Evolutionary conservation across 345 rosid genomes (phyloP), one percentile per base, ranked within the genome.

Genomic region (Citrus sinensis): DNA sequence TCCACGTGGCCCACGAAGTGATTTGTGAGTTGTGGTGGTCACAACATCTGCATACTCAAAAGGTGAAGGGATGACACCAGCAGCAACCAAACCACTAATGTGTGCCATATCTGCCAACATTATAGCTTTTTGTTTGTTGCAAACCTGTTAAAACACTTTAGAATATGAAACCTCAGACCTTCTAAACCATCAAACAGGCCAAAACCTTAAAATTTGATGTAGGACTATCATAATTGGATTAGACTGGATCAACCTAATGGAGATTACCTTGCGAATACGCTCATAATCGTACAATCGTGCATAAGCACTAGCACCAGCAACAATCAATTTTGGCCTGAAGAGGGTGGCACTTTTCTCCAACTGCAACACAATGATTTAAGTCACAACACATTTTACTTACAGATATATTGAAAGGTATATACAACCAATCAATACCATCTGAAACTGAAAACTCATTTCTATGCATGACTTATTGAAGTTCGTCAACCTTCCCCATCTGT

Each of bases 1-100:
- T 83, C 98, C 99, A 80, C 99, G 97, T 3, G 99, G 99, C 40
- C 99, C 99, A 29, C 98, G 99, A 81, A 94, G 98, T 29, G 98
- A 96, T 86, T 96, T 96, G 86, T 96, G 99, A 79, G 98, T 96
- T 73, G 99, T 96, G 80, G 99, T 96, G 34, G 99, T 96, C 32
- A 96, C 98, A 14, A 96, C 88, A 87, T 96, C 99, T 56, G 99
- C 98, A 83, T 90, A 96, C 2, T 96, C 99, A 75, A 96, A 96
- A n/a, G 98, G 99, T 46, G 99, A 96, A 71, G 99, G 98, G 82
- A 96, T 86, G 71, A 96, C 99, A 78, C 88, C 97, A 71, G 95
- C 98, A 74, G 97, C 99, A 80, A 94, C 98, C 85, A 94, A 78
- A 65, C 98, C 99, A 82, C 99, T 96, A 68, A 96, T 96, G 83